Evolutionary conservation across 2,329 filamentous ascomycete species (phyloP).

Genomic region (Dothistroma pini): DNA sequence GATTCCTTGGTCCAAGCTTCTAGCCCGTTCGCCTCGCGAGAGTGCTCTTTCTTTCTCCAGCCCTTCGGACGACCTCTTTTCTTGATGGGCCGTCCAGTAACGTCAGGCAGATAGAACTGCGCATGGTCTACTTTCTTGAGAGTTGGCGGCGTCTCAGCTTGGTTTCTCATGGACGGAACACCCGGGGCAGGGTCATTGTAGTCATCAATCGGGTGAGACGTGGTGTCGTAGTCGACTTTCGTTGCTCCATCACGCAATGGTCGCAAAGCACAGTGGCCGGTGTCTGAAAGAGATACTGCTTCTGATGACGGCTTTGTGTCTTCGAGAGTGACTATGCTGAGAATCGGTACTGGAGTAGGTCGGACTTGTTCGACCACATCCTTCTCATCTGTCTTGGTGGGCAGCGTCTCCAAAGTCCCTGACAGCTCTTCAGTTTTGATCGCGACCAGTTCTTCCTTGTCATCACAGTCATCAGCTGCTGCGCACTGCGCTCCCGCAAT

Average conservation of each 20-base stretch:
- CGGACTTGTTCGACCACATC: background rate
- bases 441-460: no score
- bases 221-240: background rate
- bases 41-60: background rate
- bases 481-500: background rate
- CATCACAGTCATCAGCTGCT: no score
- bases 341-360: background rate
- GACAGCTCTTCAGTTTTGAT: background rate
- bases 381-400: background rate
- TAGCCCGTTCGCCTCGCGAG: background rate
- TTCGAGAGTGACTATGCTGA: background rate
- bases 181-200: background rate
- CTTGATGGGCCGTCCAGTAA: background rate
- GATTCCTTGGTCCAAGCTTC: background rate
- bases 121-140: background rate
- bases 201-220: background rate
- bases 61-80: background rate
- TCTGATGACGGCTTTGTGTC: background rate
- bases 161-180: background rate
- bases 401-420: background rate
- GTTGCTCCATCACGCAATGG: background rate
- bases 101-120: background rate
- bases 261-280: background rate
- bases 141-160: background rate
- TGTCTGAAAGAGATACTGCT: background rate